Conservation (phyloP, 2,329 filamentous ascomycete genomes). For the Davidsoniella virescens region DNA sequence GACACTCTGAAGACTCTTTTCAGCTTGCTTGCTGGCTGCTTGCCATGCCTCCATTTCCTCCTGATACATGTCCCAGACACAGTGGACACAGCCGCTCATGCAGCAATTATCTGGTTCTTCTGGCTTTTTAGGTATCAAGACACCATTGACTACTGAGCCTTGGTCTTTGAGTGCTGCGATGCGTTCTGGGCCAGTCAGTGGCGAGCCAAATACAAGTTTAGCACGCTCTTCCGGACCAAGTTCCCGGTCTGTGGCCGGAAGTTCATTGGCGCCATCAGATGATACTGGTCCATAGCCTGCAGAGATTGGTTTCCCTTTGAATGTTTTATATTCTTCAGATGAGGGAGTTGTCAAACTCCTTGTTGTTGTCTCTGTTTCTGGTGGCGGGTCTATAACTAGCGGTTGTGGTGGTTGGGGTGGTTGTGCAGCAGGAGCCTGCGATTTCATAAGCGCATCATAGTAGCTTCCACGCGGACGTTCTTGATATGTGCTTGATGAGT, state of each 20-base stretch:
- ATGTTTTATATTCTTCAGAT: not conserved
- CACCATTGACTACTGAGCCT: slow-evolving; percentile 54
- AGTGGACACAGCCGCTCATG: slow-evolving; percentile 97
- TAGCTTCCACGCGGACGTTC: slow-evolving; percentile 36
- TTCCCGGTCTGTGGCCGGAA: slow-evolving; percentile 26
- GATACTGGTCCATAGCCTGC: not conserved
- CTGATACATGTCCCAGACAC: slow-evolving; percentile 83
- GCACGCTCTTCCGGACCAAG: slow-evolving; percentile 35
- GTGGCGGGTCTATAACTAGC: not conserved
- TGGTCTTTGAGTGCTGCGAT: slow-evolving; percentile 39
- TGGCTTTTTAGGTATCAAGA: slow-evolving; percentile 68
- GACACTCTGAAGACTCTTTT: not conserved
- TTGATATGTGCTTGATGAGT: slow-evolving; percentile 18
- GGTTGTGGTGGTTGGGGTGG: slow-evolving; percentile 2
- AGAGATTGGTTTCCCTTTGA: no score
- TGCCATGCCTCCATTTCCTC: slow-evolving; percentile 91
- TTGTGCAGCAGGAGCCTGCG: slow-evolving; percentile 15
- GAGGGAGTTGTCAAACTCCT: not conserved
- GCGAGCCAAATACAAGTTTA: slow-evolving; percentile 66
- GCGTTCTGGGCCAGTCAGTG: slow-evolving; percentile 54
- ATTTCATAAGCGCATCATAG: slow-evolving; percentile 40
- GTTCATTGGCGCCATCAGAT: slow-evolving; percentile 15
- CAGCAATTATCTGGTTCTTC: slow-evolving; percentile 95
- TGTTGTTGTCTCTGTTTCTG: not conserved
- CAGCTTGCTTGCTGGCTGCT: slow-evolving; percentile 39